Percentiles rank a stretch among this genome's conserved stretches.
phyloP scores from a whole-genome alignment of 345 rosid genomes.

The Murraya koenigii region DNA sequence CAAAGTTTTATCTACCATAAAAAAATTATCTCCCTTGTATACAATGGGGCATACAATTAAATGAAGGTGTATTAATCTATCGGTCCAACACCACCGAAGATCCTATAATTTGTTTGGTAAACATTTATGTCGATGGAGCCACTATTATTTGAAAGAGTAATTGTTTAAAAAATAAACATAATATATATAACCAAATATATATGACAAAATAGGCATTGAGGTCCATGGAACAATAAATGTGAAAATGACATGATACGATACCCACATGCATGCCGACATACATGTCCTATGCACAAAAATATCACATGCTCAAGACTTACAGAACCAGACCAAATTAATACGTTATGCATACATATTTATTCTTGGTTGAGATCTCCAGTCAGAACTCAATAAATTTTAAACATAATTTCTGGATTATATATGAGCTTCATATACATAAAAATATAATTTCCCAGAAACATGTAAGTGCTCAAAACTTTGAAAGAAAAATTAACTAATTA shows the following conservation, averaged over 20 bases:
- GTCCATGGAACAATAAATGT: slow-evolving; percentile 16
- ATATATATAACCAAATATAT: background rate
- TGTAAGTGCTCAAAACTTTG: background rate
- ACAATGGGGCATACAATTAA: too few relatives aligned
- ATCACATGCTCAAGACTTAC: background rate
- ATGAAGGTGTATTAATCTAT: too few relatives aligned
- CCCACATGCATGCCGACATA: slow-evolving; percentile 34
- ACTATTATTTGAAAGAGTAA: too few relatives aligned
- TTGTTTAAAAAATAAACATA: too few relatives aligned
- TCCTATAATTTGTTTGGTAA: too few relatives aligned
- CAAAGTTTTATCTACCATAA: too few relatives aligned
- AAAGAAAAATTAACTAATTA: background rate
- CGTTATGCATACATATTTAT: background rate
- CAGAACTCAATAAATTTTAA: background rate
- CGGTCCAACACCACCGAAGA: too few relatives aligned
- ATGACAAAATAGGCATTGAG: background rate
- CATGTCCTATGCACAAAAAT: background rate
- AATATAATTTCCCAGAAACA: background rate
- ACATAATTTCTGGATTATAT: background rate
- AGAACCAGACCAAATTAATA: background rate
- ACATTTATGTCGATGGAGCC: too few relatives aligned
- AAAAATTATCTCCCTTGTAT: too few relatives aligned
- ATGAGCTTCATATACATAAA: too few relatives aligned
- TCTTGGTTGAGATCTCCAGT: background rate
- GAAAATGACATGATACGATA: slow-evolving; percentile 17